Percentiles rank a stretch among this genome's conserved stretches.
These are phyloP conservation scores for Symbiodinium natans DNA, from an alignment of 73 alveolate species.

Conservation along the genomic window DNA sequence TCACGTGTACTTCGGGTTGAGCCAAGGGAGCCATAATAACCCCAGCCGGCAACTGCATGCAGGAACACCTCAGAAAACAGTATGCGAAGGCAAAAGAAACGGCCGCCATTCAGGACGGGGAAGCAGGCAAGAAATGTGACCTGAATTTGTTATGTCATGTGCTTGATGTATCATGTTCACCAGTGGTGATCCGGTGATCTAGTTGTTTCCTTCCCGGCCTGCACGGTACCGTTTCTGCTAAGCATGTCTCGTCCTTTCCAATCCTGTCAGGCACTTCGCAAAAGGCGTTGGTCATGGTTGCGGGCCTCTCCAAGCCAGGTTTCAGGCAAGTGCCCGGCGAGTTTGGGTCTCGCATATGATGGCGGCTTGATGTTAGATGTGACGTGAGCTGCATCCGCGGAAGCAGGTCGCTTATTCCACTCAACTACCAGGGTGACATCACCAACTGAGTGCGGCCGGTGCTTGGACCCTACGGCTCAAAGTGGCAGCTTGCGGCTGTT, in stretches of 20 bases:
- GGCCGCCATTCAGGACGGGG: slow-evolving; percentile 44
- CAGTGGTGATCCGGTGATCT: too few relatives aligned
- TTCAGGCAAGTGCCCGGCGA: background rate
- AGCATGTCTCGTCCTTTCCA: too few relatives aligned
- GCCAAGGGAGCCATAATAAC: background rate
- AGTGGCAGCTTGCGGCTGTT: background rate
- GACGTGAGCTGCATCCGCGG: background rate
- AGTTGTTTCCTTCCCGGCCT: too few relatives aligned
- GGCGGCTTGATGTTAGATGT: too few relatives aligned
- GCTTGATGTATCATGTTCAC: too few relatives aligned
- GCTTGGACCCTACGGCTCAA: background rate
- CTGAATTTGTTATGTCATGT: too few relatives aligned
- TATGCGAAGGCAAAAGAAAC: background rate
- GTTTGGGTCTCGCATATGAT: too few relatives aligned
- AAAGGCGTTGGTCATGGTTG: background rate
- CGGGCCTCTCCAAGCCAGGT: background rate
- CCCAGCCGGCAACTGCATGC: background rate
- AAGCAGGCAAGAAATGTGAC: slow-evolving; percentile 57
- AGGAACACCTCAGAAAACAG: slow-evolving; percentile 55
- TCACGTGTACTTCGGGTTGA: background rate
- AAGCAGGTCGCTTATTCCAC: background rate
- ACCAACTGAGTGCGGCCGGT: background rate
- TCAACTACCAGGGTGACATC: background rate
- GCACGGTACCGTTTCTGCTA: too few relatives aligned
- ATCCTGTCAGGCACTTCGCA: background rate